phyloP scores from a whole-genome alignment of 805 yeast species.

The Hanseniaspora mollemarum region DNA sequence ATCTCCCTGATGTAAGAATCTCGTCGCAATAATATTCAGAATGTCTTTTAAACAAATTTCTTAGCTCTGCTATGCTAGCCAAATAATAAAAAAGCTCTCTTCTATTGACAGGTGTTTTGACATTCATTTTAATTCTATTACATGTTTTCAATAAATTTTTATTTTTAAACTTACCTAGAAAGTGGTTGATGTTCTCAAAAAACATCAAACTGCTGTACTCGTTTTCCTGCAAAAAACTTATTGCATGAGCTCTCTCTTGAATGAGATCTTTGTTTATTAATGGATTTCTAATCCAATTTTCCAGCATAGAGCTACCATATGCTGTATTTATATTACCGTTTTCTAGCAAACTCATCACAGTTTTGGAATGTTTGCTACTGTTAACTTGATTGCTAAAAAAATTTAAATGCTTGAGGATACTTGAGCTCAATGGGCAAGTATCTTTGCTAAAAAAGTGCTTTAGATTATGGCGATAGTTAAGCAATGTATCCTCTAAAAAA shows the following conservation, averaged over 20 bases:
- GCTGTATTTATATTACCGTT: conserved; percentile 63
- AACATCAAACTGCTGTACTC: conserved; percentile 28
- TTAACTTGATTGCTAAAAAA: conserved; percentile 53
- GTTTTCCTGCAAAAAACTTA: conserved; percentile 34
- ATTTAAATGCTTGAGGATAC: conserved; percentile 61
- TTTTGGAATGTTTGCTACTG: conserved; percentile 35
- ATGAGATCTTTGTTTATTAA: conserved; percentile 44
- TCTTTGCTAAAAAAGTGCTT: conserved; percentile 38
- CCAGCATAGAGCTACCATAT: conserved; percentile 58
- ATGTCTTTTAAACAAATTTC: conserved; percentile 27
- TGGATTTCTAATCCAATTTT: conserved; percentile 69
- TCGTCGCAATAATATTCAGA: conserved; percentile 26
- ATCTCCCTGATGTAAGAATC: conserved; percentile 18
- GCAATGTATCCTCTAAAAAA: conserved; percentile 23
- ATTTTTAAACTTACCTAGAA: conserved; percentile 39
- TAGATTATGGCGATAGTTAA: conserved; percentile 18
- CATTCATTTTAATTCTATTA: conserved; percentile 48
- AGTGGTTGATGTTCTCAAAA: conserved; percentile 30
- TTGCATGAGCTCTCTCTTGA: conserved; percentile 51
- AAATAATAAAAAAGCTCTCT: conserved; percentile 50
- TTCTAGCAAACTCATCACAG: conserved; percentile 52
- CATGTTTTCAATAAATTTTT: conserved; percentile 39
- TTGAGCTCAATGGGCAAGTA: conserved; percentile 38
- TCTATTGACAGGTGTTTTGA: conserved; percentile 36
- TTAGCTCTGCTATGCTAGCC: conserved; percentile 34